These are phyloP conservation scores for Aspergillus kassunensis DNA, from an alignment of 495 filamentous ascomycete species.

Conservation along the genomic window DNA sequence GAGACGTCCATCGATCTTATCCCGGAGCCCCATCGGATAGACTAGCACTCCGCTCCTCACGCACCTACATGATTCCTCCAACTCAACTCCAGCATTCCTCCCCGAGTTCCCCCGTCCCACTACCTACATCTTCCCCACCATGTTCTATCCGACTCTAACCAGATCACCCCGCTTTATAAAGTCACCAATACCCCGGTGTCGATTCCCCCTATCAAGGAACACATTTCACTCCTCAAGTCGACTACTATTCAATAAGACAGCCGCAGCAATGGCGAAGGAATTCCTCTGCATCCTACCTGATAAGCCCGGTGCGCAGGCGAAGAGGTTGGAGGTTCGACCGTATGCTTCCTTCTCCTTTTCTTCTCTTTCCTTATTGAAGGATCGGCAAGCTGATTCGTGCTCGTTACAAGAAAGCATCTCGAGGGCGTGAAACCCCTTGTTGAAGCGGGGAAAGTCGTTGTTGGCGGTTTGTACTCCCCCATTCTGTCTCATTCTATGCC, in stretches of 20 bases:
- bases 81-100: neutral
- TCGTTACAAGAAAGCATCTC: constrained; percentile 26
- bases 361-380: neutral
- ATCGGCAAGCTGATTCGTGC: too few relatives aligned
- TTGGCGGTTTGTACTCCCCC: constrained; percentile 33
- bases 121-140: constrained; percentile 5
- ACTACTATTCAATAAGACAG: neutral
- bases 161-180: constrained; percentile 8
- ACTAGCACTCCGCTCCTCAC: neutral
- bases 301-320: constrained; percentile 57
- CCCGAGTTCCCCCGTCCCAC: too few relatives aligned
- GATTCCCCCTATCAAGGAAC: neutral
- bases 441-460: constrained; percentile 29
- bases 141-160: neutral
- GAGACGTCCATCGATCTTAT: too few relatives aligned
- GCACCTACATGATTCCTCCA: neutral
- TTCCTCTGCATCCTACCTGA: constrained; percentile 87
- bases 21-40: too few relatives aligned
- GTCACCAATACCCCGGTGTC: too few relatives aligned
- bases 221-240: neutral
- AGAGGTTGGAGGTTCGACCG: constrained; percentile 68
- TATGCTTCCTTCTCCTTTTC: constrained; percentile 26
- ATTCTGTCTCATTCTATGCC: too few relatives aligned
- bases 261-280: constrained; percentile 53
- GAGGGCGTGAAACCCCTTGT: constrained; percentile 32